These are phyloP conservation scores for Phytophthora foliorum DNA, from an alignment of 352 stramenopile species.

Conservation along the genomic window DNA sequence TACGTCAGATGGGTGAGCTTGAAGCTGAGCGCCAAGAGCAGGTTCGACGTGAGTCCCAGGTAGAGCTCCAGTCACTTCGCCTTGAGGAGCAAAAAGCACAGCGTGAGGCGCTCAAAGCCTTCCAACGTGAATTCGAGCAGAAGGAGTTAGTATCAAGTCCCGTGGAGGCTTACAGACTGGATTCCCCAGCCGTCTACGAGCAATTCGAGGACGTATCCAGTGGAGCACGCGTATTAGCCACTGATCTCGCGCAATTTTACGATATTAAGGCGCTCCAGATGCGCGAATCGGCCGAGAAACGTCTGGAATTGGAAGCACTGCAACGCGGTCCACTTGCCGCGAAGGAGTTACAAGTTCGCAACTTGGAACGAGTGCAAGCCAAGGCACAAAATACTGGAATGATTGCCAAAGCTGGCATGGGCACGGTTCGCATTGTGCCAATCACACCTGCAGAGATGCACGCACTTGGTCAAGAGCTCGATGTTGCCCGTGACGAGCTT, in stretches of 20 bases:
- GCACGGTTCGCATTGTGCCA: conserved; percentile 73
- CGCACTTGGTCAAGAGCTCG: conserved; percentile 47
- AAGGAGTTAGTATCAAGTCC: conserved; percentile 70
- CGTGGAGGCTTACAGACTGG: conserved; percentile 66
- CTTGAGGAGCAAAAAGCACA: conserved; percentile 57
- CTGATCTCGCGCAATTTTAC: conserved; percentile 69
- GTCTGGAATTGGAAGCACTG: conserved; percentile 42
- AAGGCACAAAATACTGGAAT: conserved; percentile 77
- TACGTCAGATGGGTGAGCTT: conserved; percentile 56
- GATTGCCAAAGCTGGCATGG: conserved; percentile 76
- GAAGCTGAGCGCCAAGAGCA: conserved; percentile 60
- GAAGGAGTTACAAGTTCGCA: conserved; percentile 59
- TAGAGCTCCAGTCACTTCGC: conserved; percentile 58
- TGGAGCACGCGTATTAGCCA: conserved; percentile 49
- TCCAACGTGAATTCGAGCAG: conserved; percentile 73
- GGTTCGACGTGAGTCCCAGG: conserved; percentile 49
- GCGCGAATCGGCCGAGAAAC: conserved; percentile 48
- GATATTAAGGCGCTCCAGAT: conserved; percentile 65
- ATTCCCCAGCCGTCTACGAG: conserved; percentile 46
- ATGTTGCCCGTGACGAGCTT: conserved; percentile 57
- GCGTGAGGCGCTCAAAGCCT: conserved; percentile 63
- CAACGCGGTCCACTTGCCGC: conserved; percentile 31
- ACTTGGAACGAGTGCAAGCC: conserved; percentile 67
- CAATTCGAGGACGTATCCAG: conserved; percentile 47
- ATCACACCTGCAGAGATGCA: conserved; percentile 59